Conservation (phyloP, 176 grass and related monocot genomes). For the Dendrocalamus sinicus region DNA sequence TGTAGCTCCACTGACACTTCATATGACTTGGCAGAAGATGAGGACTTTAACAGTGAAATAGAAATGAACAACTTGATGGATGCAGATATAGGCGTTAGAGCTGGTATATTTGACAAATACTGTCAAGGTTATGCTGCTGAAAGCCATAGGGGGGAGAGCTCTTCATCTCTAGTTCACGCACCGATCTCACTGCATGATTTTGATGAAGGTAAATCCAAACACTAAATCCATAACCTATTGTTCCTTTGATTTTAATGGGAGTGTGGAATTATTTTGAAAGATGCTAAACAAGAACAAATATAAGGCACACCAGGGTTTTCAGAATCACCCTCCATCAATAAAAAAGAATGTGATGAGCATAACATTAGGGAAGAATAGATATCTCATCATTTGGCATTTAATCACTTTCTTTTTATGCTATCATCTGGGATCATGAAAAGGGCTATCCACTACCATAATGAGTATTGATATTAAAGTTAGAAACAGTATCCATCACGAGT, state of each 20-base stretch:
- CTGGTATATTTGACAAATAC: slow-evolving; percentile 62
- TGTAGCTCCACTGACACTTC: slow-evolving; percentile 58
- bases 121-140: slow-evolving; percentile 50
- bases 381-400: slow-evolving; percentile 8
- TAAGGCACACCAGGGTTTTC: background rate
- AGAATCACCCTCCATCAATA: background rate
- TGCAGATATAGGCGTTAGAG: slow-evolving; percentile 52
- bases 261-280: background rate
- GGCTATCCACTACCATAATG: background rate
- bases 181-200: slow-evolving; percentile 47
- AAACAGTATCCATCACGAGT: background rate
- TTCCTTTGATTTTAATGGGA: slow-evolving; percentile 13
- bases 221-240: slow-evolving; percentile 9
- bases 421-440: slow-evolving; percentile 11
- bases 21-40: slow-evolving; percentile 67
- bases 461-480: slow-evolving; percentile 1
- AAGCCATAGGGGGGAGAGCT: slow-evolving; percentile 51
- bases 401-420: background rate
- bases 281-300: slow-evolving; percentile 4
- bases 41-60: slow-evolving; percentile 59
- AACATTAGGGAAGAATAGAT: slow-evolving; percentile 8
- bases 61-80: slow-evolving; percentile 58
- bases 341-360: slow-evolving; percentile 19
- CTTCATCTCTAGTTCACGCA: slow-evolving; percentile 44
- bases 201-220: slow-evolving; percentile 56